Conservation (phyloP, 352 stramenopile genomes). For the Thraustochytrium sp. region DNA sequence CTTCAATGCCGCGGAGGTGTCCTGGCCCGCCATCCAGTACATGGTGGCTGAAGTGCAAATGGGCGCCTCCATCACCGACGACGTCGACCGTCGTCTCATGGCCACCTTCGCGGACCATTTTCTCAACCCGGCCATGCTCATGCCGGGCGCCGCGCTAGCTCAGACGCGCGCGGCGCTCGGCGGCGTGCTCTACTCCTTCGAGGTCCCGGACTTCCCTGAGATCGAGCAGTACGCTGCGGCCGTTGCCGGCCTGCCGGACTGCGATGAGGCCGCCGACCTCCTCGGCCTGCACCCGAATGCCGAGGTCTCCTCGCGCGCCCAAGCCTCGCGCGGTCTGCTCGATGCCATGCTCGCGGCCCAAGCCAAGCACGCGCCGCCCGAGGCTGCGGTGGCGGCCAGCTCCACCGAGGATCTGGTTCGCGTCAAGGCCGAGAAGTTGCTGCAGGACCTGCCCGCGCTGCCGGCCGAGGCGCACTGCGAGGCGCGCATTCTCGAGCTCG, state of each 20-base stretch:
- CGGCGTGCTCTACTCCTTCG: conserved; percentile 84
- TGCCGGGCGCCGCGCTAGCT: conserved; percentile 87
- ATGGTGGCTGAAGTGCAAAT: conserved; percentile 98
- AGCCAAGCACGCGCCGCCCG: conserved; percentile 65
- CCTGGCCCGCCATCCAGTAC: conserved; percentile 96
- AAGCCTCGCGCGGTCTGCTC: conserved; percentile 89
- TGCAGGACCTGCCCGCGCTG: not conserved
- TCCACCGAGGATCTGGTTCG: not conserved
- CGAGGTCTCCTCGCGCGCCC: conserved; percentile 92
- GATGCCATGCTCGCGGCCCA: conserved; percentile 90
- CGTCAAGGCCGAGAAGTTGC: not conserved
- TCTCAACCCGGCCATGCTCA: conserved; percentile 77
- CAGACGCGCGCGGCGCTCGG: conserved; percentile 73
- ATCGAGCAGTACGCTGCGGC: conserved; percentile 92
- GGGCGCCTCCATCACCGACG: conserved; percentile 97
- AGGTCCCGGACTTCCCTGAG: conserved; percentile 73
- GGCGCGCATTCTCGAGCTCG: conserved; percentile 85
- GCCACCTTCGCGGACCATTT: conserved; percentile 92
- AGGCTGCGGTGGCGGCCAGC: not conserved
- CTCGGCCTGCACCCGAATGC: conserved; percentile 97
- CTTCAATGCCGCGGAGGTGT: conserved; percentile 91
- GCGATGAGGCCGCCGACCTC: conserved; percentile 94
- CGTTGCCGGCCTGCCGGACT: conserved; percentile 85
- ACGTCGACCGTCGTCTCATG: conserved; percentile 92
- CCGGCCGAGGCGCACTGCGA: conserved; percentile 64